A percentile compares a stretch with the other conserved stretches of the same genome.
phyloP scores from a whole-genome alignment of 2,329 filamentous ascomycete genomes.

The Penicillium griseofulvum region DNA sequence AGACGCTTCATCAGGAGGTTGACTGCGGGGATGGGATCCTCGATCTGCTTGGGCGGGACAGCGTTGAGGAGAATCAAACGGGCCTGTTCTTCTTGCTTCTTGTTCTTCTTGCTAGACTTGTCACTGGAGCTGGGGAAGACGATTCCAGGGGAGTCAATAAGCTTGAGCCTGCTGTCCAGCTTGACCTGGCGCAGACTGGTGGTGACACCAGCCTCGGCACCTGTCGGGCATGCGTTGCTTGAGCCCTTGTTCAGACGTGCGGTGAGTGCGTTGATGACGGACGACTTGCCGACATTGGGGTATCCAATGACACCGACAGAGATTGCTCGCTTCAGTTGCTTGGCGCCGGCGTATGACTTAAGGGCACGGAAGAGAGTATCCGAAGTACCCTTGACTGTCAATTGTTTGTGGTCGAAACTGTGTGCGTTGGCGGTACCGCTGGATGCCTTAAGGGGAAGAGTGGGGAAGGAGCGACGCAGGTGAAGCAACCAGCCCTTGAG shows the following conservation, averaged over 20 bases:
- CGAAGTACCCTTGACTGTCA: constrained; percentile 83
- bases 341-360: constrained; percentile 80
- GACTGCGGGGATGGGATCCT: constrained; percentile 86
- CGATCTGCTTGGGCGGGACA: constrained; percentile 88
- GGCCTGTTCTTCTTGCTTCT: constrained; percentile 71
- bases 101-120: constrained; percentile 55
- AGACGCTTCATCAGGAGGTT: constrained; percentile 78
- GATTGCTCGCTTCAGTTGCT: constrained; percentile 82
- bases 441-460: constrained; percentile 81
- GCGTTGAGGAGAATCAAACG: constrained; percentile 86
- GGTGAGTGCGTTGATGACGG: constrained; percentile 89
- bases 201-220: constrained; percentile 88
- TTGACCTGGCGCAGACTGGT: constrained; percentile 87
- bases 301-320: constrained; percentile 94
- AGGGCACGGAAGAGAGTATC: constrained; percentile 81
- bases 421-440: constrained; percentile 79
- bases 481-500: constrained; percentile 82
- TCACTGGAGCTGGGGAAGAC: constrained; percentile 70
- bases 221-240: constrained; percentile 73
- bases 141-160: constrained; percentile 91
- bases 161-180: constrained; percentile 88
- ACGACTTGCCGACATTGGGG: constrained; percentile 94
- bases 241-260: constrained; percentile 66
- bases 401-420: constrained; percentile 86
- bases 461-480: constrained; percentile 86